phyloP scores from a whole-genome alignment of 768 basidiomycete genomes.

The Bullera alba region DNA sequence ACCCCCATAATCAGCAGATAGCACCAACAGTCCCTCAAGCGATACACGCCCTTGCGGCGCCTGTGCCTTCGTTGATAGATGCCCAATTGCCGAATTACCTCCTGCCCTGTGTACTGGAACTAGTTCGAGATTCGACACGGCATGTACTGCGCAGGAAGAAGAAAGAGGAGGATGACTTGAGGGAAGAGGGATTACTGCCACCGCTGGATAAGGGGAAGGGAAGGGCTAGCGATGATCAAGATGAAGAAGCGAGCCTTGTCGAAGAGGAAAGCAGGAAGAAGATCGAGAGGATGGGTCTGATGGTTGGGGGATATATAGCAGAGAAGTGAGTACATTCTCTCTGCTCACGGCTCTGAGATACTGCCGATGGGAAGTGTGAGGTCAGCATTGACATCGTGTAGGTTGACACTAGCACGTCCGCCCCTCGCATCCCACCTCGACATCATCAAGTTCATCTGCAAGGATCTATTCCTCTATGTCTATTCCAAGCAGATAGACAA shows the following conservation, averaged over 20 bases:
- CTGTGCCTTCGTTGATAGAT: slow-evolving; percentile 40
- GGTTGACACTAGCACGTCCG: slow-evolving; percentile 66
- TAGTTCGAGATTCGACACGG: slow-evolving; percentile 65
- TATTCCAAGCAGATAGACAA: slow-evolving; percentile 97
- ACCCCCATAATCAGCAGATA: slow-evolving; percentile 5
- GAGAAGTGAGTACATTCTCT: slow-evolving; percentile 59
- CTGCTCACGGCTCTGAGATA: background rate
- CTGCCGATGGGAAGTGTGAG: background rate
- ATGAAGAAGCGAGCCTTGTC: slow-evolving; percentile 61
- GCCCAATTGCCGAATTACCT: slow-evolving; percentile 54
- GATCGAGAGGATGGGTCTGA: slow-evolving; percentile 74
- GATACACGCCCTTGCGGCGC: slow-evolving; percentile 29
- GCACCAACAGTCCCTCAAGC: slow-evolving; percentile 33
- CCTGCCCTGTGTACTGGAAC: slow-evolving; percentile 68
- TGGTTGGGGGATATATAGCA: slow-evolving; percentile 77
- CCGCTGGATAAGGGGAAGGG: slow-evolving; percentile 41
- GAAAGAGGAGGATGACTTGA: slow-evolving; percentile 70
- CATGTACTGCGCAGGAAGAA: slow-evolving; percentile 71
- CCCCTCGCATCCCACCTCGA: slow-evolving; percentile 79
- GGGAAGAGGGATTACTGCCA: slow-evolving; percentile 45
- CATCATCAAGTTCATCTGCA: slow-evolving; percentile 89
- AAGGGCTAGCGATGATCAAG: slow-evolving; percentile 44
- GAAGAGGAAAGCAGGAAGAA: slow-evolving; percentile 64
- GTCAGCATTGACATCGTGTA: slow-evolving; percentile 43
- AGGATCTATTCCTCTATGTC: slow-evolving; percentile 84